Evolutionary conservation across 192 early-diverging fungal genomes (phyloP).

Genomic region (Coemansia sp.): DNA sequence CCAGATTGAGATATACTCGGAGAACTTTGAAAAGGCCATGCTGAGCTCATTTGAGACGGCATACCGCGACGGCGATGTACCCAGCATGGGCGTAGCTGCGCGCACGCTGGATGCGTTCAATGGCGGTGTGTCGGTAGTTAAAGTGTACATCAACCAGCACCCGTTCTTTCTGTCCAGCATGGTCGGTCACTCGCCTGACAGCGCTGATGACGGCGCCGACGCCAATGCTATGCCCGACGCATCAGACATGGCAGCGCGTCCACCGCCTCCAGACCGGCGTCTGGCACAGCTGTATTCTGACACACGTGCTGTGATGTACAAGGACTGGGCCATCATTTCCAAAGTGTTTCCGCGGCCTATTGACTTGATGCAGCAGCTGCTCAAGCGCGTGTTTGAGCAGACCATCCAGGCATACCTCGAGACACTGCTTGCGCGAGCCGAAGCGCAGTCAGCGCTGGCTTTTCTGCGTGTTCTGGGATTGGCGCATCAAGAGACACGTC

Average conservation of each 20-base stretch:
- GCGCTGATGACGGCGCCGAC: slow-evolving; percentile 49
- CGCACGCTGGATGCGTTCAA: slow-evolving; percentile 91
- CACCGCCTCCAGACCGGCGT: slow-evolving; percentile 68
- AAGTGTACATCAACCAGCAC: slow-evolving; percentile 96
- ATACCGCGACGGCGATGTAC: slow-evolving; percentile 72
- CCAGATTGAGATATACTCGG: slow-evolving; percentile 91
- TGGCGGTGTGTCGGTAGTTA: slow-evolving; percentile 89
- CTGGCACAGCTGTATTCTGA: slow-evolving; percentile 80
- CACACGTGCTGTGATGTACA: slow-evolving; percentile 73
- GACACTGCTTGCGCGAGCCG: slow-evolving; percentile 68
- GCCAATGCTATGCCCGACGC: slow-evolving; percentile 42
- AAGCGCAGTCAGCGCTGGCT: slow-evolving; percentile 68
- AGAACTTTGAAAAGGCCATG: slow-evolving; percentile 87
- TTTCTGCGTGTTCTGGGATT: slow-evolving; percentile 77
- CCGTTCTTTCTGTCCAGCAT: slow-evolving; percentile 88
- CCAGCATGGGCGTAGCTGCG: slow-evolving; percentile 73
- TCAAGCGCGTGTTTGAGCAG: slow-evolving; percentile 95
- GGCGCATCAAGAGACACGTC: slow-evolving; percentile 71
- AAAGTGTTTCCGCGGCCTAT: slow-evolving; percentile 91
- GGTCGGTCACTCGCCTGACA: slow-evolving; percentile 62
- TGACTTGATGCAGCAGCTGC: slow-evolving; percentile 88
- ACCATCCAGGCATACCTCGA: slow-evolving; percentile 91
- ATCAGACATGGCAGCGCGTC: slow-evolving; percentile 46
- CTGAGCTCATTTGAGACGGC: slow-evolving; percentile 85
- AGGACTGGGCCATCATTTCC: slow-evolving; percentile 91